Evolutionary conservation across 768 basidiomycete species (phyloP), one percentile per base, ranked within the genome.

Genomic region (Suillus discolor): DNA sequence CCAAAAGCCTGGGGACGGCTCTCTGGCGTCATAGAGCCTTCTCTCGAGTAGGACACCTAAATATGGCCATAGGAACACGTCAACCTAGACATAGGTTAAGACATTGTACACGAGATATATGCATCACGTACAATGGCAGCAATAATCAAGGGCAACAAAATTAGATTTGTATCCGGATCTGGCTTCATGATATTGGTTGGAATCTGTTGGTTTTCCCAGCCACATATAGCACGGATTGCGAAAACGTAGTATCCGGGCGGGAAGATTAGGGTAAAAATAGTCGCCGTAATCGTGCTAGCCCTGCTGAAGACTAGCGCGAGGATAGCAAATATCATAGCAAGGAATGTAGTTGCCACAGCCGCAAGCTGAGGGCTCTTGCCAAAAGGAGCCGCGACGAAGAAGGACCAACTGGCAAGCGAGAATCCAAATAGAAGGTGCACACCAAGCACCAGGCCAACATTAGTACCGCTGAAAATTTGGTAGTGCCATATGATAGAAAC

Each of bases 171-270:
- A 69, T 90, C 88, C 2, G 91, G 91, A 74, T 92, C 90, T 0
- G 81, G 79, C 41, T 83, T 78, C 31, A 89, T 64, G 9, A 83
- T 73, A 69, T 89, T 82, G 0, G 90, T 86, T 2, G 85, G 74
- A 38, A 84, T 75, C 63, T 82, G 79, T 62, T 87, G 79, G 62
- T 83, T 84, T 76, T 94, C 91, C 70, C 83, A 93, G 15, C 89
- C 89, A 62, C 85, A 83, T 1, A 93, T 84, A 1, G 86, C 85
- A 54, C 89, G 84, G 11, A 87, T 84, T 8, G 86, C 86, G 70
- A 92, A 93, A 25, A 91, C 82, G 69, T 90, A 93, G 75, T 88
- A 93, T 13, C 85, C 84, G 2, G 92, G 90, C 0, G 92, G 92
- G 71, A 93, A 92, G 28, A 93, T 70, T 57, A 93, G 72, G 2